Evolutionary conservation across 23 red algal genomes (phyloP), one percentile per base, ranked within the genome.

Genomic region (Gracilaria gracilis): DNA sequence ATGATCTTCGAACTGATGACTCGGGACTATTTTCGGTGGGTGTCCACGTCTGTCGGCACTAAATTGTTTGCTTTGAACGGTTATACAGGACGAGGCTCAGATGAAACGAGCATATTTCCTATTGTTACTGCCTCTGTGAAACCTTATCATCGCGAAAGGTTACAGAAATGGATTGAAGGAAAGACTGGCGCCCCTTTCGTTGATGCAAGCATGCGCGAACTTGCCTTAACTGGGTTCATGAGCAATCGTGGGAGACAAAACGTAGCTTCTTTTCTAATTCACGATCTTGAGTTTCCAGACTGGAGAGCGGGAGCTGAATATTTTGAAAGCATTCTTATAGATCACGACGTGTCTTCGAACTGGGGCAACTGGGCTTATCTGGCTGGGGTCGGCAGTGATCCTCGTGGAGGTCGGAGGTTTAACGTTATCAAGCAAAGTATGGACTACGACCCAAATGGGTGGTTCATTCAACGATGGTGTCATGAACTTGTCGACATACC

Each of bases 331-430:
- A 40, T 39, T 51, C 88, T 98, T 14, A 84, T 98, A 48, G 96
- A 98, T 67, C 88, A 98, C 65, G 96, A 98, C 23, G 81, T 85
- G 4, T 77, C 83, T 27, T 67, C 93, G 24, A 98, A 98, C 70
- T 98, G 90, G 80, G 93, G 85, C 27, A 98, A 98, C 85, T 98
- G 96, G 96, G 85, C 90, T 36, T 98, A 98, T 65, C 61, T 89
- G 32, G 96, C 96, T 36, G 96, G 96, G 14, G 89, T 95, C 8
- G 96, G 96, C 6, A 84, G 79, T 78, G 96, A 98, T 75, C 93
- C 96, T 15, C 96, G 93, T 39, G 90, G 80, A 31, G 93, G 88
- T 24, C 70, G 96, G 34, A 85, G 70, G 24, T 98, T 98, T 46
- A 95, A 98, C 79, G 89, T 95, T 31, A 75, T 98, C 5, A 92